Conservation (phyloP, 352 stramenopile genomes). For the Globisporangium nunn region DNA sequence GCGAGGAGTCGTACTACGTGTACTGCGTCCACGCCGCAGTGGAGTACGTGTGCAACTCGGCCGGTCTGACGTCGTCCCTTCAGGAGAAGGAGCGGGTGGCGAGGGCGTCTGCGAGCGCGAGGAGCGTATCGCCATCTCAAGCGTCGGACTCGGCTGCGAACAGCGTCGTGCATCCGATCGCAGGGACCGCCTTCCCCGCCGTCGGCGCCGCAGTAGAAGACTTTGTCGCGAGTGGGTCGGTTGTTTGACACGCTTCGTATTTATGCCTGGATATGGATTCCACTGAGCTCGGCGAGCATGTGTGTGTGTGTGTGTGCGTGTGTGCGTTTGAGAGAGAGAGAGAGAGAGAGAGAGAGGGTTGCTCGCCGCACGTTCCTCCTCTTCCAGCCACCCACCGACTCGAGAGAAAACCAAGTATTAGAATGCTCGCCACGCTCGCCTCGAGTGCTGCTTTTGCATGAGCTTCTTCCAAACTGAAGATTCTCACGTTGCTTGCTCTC, state of each 20-base stretch:
- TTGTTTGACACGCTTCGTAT: background rate
- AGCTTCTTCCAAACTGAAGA: too few relatives aligned
- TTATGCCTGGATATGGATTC: background rate
- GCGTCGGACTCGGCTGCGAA: background rate
- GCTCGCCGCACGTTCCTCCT: too few relatives aligned
- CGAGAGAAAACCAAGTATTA: too few relatives aligned
- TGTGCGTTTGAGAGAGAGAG: too few relatives aligned
- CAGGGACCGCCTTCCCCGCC: background rate
- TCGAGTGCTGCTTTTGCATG: too few relatives aligned
- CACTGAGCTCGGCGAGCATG: background rate
- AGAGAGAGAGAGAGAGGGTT: too few relatives aligned
- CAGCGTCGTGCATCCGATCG: background rate
- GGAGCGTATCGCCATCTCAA: background rate
- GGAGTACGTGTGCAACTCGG: conserved; percentile 79
- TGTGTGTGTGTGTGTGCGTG: too few relatives aligned
- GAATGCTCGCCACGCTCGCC: too few relatives aligned
- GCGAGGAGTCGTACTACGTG: conserved; percentile 87
- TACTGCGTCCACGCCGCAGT: conserved; percentile 83
- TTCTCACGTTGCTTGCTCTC: too few relatives aligned
- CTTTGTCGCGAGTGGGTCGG: background rate
- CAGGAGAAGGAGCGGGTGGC: background rate
- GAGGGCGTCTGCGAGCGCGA: background rate
- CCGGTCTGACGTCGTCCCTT: conserved; percentile 6
- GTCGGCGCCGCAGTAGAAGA: background rate
- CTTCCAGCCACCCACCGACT: too few relatives aligned